Base-by-base conservation (phyloP, 1,139 yeast genomes). In the Debaryomyces singareniensis region DNA sequence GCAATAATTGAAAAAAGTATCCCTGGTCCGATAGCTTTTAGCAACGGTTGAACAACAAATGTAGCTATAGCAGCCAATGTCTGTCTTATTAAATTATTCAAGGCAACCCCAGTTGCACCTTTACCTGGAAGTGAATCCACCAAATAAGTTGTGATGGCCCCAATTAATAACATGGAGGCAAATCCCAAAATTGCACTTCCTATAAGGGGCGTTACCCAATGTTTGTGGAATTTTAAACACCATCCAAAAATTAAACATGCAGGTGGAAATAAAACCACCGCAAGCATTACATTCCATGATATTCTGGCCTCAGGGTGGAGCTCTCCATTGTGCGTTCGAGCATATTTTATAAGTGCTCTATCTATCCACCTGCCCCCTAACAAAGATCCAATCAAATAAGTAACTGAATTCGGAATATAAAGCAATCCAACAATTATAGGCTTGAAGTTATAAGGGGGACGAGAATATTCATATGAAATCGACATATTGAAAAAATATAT, bases 71-170 rank as follows among this genome's bases (percentile, higher is more conserved):
- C 85, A 1, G 94, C 95, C 38, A 83, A 59, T 1, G 76, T 59
- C 64, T 78, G 83, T 44, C 95, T 66, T 24, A 80, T 62, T 36
- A 86, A 66, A 46, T 85, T 86, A 46, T 83, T 85, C 34, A 86
- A 53, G 0, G 95, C 95, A 26, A 85, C 85, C 1, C 94, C 95
- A 0, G 94, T 82, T 4, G 95, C 89, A 24, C 95, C 95, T 44
- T 80, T 70, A 0, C 95, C 95, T 0, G 95, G 95, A 30, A 86
- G 63, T 0, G 87, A 76, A 50, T 86, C 95, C 2, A 86, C 89
- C 35, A 86, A 58, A 49, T 84, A 86, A 0, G 95, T 84, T 4
- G 81, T 75, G 0, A 87, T 79, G 5, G 85, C 76, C 1, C 94
- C 93, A 40, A 84, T 83, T 5, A 83, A 76, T 55, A 85, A 72